Evolutionary conservation across 2,329 filamentous ascomycete species (phyloP), one percentile per base, ranked within the genome.

Genomic region (Sarocladium oryzae): DNA sequence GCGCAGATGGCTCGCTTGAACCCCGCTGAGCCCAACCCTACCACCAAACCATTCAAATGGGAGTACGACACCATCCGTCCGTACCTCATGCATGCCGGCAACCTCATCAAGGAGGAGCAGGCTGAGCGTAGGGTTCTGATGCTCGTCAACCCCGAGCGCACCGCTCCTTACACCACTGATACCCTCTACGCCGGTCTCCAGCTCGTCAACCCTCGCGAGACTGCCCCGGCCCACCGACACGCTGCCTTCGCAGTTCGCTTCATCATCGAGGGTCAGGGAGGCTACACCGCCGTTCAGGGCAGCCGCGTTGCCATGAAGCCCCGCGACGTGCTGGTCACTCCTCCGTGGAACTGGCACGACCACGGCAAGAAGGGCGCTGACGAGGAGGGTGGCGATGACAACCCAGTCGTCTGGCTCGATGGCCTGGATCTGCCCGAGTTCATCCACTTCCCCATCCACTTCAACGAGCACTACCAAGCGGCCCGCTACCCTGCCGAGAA

Each of bases 341-440:
- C 77, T 0, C 73, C 69, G 0, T 79, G 76, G 76, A 74, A 78
- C 57, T 79, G 74, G 69, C 75, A 78, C 53, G 76, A 79, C 55
- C 76, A 40, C 16, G 37, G 37, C 37, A 80, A 80, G 40, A 73
- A 80, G 20, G 73, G 76, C 0, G 65, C 66, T 0, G 37, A 23
- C 15, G 33, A 32, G 30, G 30, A 32, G 30, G 30, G 30, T 15
- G 30, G 30, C 8, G 30, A 32, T 15, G 30, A 32, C 30, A 71
- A 69, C 0, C 75, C 76, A 0, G 74, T 79, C 69, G 76, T 81
- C 51, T 81, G 77, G 77, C 69, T 81, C 1, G 77, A 81, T 56
- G 75, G 72, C 1, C 64, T 81, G 0, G 74, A 80, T 58, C 60
- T 80, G 37, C 77, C 77, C 0, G 65, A 65, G 35, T 79, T 76